These are phyloP conservation scores for Tripterygium wilfordii DNA, from an alignment of 177 flowering plant genomes.

Conservation along the genomic window DNA sequence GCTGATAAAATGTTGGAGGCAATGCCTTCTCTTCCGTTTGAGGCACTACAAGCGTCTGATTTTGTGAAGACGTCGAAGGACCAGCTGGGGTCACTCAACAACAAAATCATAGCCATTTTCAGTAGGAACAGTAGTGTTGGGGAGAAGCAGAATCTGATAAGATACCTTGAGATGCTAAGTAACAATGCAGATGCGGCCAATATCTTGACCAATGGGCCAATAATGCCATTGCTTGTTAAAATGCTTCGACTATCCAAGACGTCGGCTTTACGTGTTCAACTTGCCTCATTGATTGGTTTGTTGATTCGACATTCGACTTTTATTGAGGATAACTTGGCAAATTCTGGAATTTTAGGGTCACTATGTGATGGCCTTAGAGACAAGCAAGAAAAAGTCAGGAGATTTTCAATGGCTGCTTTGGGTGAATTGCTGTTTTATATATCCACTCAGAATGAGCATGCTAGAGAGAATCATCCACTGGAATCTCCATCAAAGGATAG, in stretches of 20 bases:
- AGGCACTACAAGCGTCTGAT: slow-evolving; percentile 58
- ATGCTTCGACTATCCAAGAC: slow-evolving; percentile 76
- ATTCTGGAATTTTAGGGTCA: slow-evolving; percentile 85
- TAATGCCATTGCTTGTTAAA: slow-evolving; percentile 83
- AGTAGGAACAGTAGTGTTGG: slow-evolving; percentile 45
- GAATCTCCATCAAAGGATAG: slow-evolving; percentile 84
- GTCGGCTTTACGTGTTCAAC: slow-evolving; percentile 68
- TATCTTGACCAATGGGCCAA: slow-evolving; percentile 82
- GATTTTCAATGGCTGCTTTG: slow-evolving; percentile 99
- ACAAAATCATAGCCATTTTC: slow-evolving; percentile 41
- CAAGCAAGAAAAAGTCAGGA: slow-evolving; percentile 88
- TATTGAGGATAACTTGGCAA: slow-evolving; percentile 74
- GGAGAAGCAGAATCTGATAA: slow-evolving; percentile 83
- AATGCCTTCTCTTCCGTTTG: slow-evolving; percentile 72
- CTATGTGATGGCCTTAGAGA: slow-evolving; percentile 90
- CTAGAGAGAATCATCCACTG: slow-evolving; percentile 38
- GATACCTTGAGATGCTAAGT: slow-evolving; percentile 86
- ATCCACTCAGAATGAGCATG: slow-evolving; percentile 78
- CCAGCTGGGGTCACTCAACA: slow-evolving; percentile 46
- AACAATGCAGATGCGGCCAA: slow-evolving; percentile 78
- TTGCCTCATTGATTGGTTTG: slow-evolving; percentile 83
- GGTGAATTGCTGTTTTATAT: slow-evolving; percentile 94
- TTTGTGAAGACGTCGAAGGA: slow-evolving; percentile 71
- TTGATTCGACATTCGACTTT: slow-evolving; percentile 81
- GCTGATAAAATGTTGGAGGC: slow-evolving; percentile 64